Base-by-base conservation (phyloP, 2,329 filamentous ascomycete species). In the Lasiodiplodia theobromae region DNA sequence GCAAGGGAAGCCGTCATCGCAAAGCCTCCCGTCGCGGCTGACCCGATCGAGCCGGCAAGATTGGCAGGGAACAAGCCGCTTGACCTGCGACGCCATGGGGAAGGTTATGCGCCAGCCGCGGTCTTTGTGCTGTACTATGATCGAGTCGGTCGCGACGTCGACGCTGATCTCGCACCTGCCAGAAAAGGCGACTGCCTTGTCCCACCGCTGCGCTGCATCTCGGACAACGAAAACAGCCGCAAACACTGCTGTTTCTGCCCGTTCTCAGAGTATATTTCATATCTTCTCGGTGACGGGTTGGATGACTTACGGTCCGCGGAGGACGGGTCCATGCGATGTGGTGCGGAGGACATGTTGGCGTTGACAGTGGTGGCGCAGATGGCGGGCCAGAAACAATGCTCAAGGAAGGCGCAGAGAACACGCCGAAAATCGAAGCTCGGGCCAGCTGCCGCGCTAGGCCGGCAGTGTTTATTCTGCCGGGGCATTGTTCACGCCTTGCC, bases 1-100 rank as follows among this genome's bases (percentile, higher is more conserved):
- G n/a, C 60, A 64, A n/a, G 60, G 60, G 10, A 52, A 38, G 31
- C 47, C n/a, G 31, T 40, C 21, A 16, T 64, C 47, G n/a, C 47
- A 52, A 12, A 52, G 47, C 4, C 14, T 4, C 25, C 37, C 7
- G 14, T 10, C 10, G 40, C 23, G 3, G 25, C 7, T 23, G 34
- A n/a, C 8, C n/a, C 34, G 54, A 12, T 38, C 16, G 31, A 40
- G 34, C 8, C 21, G 58, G 28, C 58, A 63, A 10, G 14, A 47
- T 10, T 51, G 58, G n/a, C 60, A 64, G 12, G 47, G 47, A 8
- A 14, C 10, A 31, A 52, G 47, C 28, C 60, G 60, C 47, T 38
- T 37, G 31, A 40, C 14, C 14, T 16, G 18, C n/a, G 44, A 52
- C 4, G 37, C 23, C 28, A 52, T 11, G n/a, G 60, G 47, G 31